These are phyloP conservation scores for Acanthochlamys bracteata DNA, from an alignment of 106 monocot species.

Conservation along the genomic window DNA sequence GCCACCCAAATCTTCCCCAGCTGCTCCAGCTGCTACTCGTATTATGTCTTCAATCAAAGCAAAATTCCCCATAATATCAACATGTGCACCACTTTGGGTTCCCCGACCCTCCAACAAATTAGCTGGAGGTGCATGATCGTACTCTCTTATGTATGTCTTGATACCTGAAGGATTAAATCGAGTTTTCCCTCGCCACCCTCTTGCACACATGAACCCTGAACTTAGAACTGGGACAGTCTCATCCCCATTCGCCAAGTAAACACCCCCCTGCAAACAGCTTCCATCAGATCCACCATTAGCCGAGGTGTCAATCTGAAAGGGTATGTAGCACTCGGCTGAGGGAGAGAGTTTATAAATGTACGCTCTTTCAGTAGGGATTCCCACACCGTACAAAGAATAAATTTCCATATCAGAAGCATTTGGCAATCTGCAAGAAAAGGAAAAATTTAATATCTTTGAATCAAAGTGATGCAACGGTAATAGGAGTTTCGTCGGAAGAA, in stretches of 20 bases:
- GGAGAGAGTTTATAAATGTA: slow-evolving; percentile 87
- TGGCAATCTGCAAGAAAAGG: slow-evolving; percentile 49
- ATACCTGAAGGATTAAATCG: slow-evolving; percentile 88
- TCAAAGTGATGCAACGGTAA: neutral
- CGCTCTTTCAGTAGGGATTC: slow-evolving; percentile 90
- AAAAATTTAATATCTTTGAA: neutral
- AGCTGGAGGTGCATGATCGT: slow-evolving; percentile 76
- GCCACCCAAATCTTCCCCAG: slow-evolving; percentile 82
- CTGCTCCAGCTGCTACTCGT: slow-evolving; percentile 88
- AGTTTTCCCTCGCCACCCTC: slow-evolving; percentile 91
- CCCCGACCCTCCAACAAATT: slow-evolving; percentile 89
- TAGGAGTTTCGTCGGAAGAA: neutral
- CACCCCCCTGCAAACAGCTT: slow-evolving; percentile 75
- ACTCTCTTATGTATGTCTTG: slow-evolving; percentile 77
- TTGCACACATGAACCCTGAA: slow-evolving; percentile 92
- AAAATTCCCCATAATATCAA: slow-evolving; percentile 99
- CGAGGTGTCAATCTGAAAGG: slow-evolving; percentile 84
- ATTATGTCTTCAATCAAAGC: slow-evolving; percentile 91
- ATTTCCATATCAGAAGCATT: slow-evolving; percentile 98
- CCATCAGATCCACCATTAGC: slow-evolving; percentile 50
- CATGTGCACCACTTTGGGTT: slow-evolving; percentile 94
- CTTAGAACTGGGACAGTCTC: slow-evolving; percentile 97
- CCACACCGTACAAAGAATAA: slow-evolving; percentile 94
- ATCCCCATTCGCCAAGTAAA: slow-evolving; percentile 67
- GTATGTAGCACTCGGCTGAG: slow-evolving; percentile 74